These are phyloP conservation scores for Rhypophila decipiens DNA, from an alignment of 495 filamentous ascomycete genomes.

Conservation along the genomic window DNA sequence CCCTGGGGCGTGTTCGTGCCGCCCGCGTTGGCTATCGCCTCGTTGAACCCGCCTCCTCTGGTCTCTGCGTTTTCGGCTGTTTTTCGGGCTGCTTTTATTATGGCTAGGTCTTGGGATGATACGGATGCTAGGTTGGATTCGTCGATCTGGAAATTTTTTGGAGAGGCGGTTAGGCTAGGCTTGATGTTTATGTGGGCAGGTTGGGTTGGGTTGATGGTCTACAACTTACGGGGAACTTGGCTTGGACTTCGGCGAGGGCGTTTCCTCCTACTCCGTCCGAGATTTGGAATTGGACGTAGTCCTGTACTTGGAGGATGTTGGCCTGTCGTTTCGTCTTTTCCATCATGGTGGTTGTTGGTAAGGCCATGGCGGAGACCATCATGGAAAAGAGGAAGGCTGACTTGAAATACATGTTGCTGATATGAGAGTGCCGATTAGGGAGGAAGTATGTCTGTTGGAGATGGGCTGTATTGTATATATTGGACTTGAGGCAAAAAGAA, in stretches of 20 bases:
- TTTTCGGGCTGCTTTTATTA: conserved; percentile 33
- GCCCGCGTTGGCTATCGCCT: conserved; percentile 34
- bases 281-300: conserved; percentile 31
- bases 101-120: conserved; percentile 27
- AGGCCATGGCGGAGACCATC: conserved; percentile 18
- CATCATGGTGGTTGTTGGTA: conserved; percentile 11
- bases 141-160: conserved; percentile 24
- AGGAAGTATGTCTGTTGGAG: not conserved
- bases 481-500: conserved; percentile 3
- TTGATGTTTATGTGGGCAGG: not conserved
- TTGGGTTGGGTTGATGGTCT: not conserved
- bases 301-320: conserved; percentile 13
- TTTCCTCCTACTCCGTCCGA: conserved; percentile 38
- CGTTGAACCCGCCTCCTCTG: conserved; percentile 35
- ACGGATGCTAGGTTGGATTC: conserved; percentile 28
- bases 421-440: no score
- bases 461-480: no score
- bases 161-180: not conserved
- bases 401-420: conserved; percentile 28
- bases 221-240: conserved; percentile 38
- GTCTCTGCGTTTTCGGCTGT: conserved; percentile 35
- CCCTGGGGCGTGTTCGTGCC: conserved; percentile 21
- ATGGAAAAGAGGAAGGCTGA: conserved; percentile 24
- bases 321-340: conserved; percentile 5
- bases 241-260: conserved; percentile 34